Conservation (phyloP, 192 early-diverging fungal species). For the Entomortierella lignicola region DNA sequence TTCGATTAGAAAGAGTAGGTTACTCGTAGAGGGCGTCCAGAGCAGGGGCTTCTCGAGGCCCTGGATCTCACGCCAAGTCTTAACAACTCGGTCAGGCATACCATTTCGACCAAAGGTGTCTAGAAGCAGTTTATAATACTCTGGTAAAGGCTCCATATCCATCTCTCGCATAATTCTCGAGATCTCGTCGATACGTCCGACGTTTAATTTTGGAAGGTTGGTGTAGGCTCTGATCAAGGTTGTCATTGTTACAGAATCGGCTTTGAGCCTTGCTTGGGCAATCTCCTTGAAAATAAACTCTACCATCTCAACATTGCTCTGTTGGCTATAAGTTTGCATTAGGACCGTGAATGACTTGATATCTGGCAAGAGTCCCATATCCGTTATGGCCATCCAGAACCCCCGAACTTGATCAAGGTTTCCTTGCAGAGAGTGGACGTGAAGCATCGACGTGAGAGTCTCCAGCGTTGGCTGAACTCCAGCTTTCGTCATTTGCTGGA, state of each 20-base stretch:
- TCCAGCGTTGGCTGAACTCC: slow-evolving; percentile 23
- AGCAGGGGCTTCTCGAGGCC: slow-evolving; percentile 8
- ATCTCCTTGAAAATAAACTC: slow-evolving; percentile 49
- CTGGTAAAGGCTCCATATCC: slow-evolving; percentile 28
- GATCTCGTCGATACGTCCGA: slow-evolving; percentile 28
- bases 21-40: slow-evolving; percentile 27
- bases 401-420: slow-evolving; percentile 28
- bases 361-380: slow-evolving; percentile 33
- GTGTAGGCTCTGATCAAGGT: slow-evolving; percentile 23
- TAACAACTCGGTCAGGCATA: slow-evolving; percentile 41
- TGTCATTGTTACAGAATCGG: slow-evolving; percentile 22
- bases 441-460: slow-evolving; percentile 30
- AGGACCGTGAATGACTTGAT: slow-evolving; percentile 31
- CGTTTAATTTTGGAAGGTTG: slow-evolving; percentile 19
- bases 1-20: slow-evolving; percentile 36
- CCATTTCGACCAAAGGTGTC: slow-evolving; percentile 30
- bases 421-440: slow-evolving; percentile 26
- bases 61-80: slow-evolving; percentile 23
- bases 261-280: neutral
- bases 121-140: slow-evolving; percentile 26
- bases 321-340: slow-evolving; percentile 33
- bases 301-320: slow-evolving; percentile 42
- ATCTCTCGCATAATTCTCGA: slow-evolving; percentile 10
- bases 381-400: slow-evolving; percentile 32
- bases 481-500: slow-evolving; percentile 25